Percentiles rank a stretch among this genome's conserved stretches.
phyloP scores from a whole-genome alignment of 2,329 filamentous ascomycete genomes.

The Microdochium nivale region DNA sequence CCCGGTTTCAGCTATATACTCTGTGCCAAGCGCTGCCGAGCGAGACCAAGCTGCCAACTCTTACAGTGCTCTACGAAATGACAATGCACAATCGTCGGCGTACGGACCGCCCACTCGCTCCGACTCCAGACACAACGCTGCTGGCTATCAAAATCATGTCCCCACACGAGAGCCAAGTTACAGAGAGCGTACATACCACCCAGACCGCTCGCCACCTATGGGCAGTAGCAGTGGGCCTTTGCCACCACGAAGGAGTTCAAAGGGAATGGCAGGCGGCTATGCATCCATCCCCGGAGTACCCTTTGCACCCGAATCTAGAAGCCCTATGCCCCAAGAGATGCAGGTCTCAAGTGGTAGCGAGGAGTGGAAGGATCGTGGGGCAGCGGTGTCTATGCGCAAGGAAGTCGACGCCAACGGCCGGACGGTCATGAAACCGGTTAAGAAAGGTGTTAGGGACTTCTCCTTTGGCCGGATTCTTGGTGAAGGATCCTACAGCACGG shows the following conservation, averaged over 20 bases:
- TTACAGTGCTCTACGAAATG: slow-evolving; percentile 40
- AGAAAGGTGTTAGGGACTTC: slow-evolving; percentile 97
- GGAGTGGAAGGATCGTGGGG: slow-evolving; percentile 92
- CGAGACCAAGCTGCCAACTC: slow-evolving; percentile 24
- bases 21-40: slow-evolving; percentile 15
- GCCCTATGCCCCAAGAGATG: slow-evolving; percentile 26
- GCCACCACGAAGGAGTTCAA: slow-evolving; percentile 70
- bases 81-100: slow-evolving; percentile 48
- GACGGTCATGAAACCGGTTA: slow-evolving; percentile 72
- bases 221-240: slow-evolving; percentile 49
- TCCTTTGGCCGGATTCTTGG: slow-evolving; percentile 84
- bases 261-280: slow-evolving; percentile 55
- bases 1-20: slow-evolving; percentile 22
- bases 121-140: slow-evolving; percentile 52
- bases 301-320: slow-evolving; percentile 20
- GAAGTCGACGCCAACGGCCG: slow-evolving; percentile 82
- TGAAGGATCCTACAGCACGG: slow-evolving; percentile 96
- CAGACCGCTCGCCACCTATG: slow-evolving; percentile 42
- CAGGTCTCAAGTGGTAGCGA: slow-evolving; percentile 57
- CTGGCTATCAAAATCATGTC: slow-evolving; percentile 48
- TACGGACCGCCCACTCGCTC: slow-evolving; percentile 47
- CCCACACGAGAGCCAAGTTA: slow-evolving; percentile 62
- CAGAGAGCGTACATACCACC: slow-evolving; percentile 59
- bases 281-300: slow-evolving; percentile 33
- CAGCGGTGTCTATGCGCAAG: slow-evolving; percentile 73